These are phyloP conservation scores for Phytophthora rubi DNA, from an alignment of 352 stramenopile genomes.

Conservation along the genomic window DNA sequence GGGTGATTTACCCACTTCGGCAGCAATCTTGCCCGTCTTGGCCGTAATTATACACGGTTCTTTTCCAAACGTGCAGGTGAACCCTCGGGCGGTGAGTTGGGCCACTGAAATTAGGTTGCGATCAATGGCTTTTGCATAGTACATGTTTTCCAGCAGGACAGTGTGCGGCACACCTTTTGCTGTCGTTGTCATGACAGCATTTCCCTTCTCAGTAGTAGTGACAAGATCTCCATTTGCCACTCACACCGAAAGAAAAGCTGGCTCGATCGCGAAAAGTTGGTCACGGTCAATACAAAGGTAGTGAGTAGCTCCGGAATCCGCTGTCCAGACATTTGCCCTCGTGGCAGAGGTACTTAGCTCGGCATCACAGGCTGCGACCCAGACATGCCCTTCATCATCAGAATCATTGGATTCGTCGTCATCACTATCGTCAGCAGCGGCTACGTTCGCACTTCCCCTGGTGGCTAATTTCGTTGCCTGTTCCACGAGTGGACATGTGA, in stretches of 20 bases:
- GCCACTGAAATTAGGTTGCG: neutral
- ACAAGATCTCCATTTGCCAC: neutral
- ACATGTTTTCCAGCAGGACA: neutral
- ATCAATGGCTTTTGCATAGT: neutral
- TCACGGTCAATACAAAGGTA: neutral
- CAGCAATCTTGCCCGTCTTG: neutral
- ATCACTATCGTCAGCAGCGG: neutral
- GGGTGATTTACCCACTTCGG: neutral
- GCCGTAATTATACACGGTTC: neutral
- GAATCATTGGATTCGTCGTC: neutral
- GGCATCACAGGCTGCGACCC: neutral
- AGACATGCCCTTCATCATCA: slow-evolving; percentile 5
- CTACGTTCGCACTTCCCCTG: neutral
- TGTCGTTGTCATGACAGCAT: neutral
- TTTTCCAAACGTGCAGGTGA: neutral
- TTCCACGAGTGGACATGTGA: neutral
- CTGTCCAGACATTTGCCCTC: neutral
- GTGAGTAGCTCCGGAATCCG: neutral
- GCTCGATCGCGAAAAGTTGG: neutral
- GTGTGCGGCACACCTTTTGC: neutral
- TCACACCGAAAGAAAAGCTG: neutral
- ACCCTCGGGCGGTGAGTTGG: neutral
- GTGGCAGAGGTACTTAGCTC: neutral
- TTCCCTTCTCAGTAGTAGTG: neutral
- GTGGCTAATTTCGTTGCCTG: slow-evolving; percentile 1